phyloP scores from a whole-genome alignment of 345 rosid genomes.

The Lenwebbia sp. region DNA sequence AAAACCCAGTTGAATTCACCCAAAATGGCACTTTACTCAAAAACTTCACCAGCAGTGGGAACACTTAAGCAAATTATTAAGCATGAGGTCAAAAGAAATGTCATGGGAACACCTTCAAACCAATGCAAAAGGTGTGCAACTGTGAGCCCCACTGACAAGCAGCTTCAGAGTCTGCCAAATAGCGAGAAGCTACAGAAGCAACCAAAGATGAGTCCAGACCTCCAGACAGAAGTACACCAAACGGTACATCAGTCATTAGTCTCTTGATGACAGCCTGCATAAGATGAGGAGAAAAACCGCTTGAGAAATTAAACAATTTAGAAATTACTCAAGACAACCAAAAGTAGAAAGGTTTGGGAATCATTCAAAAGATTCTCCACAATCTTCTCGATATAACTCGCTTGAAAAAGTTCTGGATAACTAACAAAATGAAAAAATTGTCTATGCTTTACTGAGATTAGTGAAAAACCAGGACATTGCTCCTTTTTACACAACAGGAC shows the following conservation, averaged over 20 bases:
- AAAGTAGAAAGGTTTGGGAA: not conserved
- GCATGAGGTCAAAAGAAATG: not conserved
- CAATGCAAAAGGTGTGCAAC: constrained; percentile 91
- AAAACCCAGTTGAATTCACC: not conserved
- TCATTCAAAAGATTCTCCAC: not conserved
- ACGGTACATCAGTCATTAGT: constrained; percentile 95
- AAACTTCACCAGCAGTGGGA: not conserved
- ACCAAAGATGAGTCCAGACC: constrained; percentile 96
- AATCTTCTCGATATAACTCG: not conserved
- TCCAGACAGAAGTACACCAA: constrained; percentile 91
- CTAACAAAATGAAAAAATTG: not conserved
- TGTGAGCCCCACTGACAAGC: constrained; percentile 87
- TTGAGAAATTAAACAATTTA: not conserved
- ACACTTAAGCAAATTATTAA: not conserved
- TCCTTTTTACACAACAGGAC: not conserved
- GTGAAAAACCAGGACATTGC: not conserved
- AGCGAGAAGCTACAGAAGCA: constrained; percentile 79
- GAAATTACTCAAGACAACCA: not conserved
- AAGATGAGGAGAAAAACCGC: not conserved
- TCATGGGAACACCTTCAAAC: constrained; percentile 58
- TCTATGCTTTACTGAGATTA: not conserved
- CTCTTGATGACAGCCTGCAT: constrained; percentile 85
- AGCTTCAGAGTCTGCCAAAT: constrained; percentile 68
- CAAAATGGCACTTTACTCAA: not conserved
- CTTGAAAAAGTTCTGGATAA: not conserved